Conservation (phyloP, 2,329 filamentous ascomycete genomes). For the Penicillium sp. region DNA sequence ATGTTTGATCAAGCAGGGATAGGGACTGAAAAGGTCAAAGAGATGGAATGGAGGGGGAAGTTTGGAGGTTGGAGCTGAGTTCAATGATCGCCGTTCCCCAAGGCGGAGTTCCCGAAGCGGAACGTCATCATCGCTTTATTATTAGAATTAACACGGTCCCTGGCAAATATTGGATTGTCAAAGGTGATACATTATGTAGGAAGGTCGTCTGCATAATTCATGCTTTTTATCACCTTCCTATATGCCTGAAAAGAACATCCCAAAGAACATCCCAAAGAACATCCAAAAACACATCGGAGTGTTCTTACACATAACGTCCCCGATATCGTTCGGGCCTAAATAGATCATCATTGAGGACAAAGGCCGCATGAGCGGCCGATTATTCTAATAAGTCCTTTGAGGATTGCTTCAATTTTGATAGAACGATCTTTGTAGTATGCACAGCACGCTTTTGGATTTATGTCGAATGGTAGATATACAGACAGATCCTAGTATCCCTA, state of each 20-base stretch:
- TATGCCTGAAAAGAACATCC: too few species aligned
- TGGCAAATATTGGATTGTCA: not conserved
- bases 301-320: too few species aligned
- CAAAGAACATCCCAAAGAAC: too few species aligned
- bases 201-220: too few species aligned
- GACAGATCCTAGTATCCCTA: constrained; percentile 3
- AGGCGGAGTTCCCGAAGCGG: constrained; percentile 27
- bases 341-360: not conserved
- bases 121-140: constrained; percentile 25
- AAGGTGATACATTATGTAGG: too few species aligned
- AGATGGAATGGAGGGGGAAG: constrained; percentile 15
- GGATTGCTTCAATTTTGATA: not conserved
- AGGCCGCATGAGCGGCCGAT: not conserved
- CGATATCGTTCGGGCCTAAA: too few species aligned
- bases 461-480: constrained; percentile 16
- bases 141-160: not conserved
- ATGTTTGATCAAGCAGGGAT: not conserved
- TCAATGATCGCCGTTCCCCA: constrained; percentile 26
- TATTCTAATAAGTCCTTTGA: not conserved
- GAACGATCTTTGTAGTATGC: constrained; percentile 4
- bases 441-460: constrained; percentile 8
- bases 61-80: constrained; percentile 20
- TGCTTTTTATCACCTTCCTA: too few species aligned
- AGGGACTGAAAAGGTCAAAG: constrained; percentile 1
- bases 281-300: too few species aligned